Percentiles rank a stretch among this genome's conserved stretches.
phyloP scores from a whole-genome alignment of 495 filamentous ascomycete genomes.

The Haplographium delicatum region DNA sequence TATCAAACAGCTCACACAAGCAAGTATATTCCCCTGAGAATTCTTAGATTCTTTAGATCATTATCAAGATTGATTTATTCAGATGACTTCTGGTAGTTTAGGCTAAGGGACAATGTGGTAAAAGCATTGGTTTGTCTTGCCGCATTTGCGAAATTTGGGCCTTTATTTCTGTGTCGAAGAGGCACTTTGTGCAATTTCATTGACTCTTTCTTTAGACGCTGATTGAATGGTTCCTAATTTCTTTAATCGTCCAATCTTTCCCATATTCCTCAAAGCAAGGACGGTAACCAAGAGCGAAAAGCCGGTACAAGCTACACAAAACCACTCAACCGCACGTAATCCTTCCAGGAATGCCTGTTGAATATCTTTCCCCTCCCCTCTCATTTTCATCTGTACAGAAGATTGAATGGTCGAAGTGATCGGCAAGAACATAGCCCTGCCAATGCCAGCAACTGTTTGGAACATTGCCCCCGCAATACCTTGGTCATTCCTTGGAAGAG shows the following conservation, averaged over 20 bases:
- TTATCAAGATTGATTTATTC: no score
- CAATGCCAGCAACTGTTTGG: constrained; percentile 54
- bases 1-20: no score
- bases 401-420: constrained; percentile 53
- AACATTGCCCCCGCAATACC: constrained; percentile 55
- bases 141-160: no score
- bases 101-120: no score
- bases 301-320: constrained; percentile 36
- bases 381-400: constrained; percentile 40
- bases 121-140: no score
- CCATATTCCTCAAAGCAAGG: constrained; percentile 25
- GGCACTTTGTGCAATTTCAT: not conserved
- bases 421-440: constrained; percentile 51
- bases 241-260: constrained; percentile 26
- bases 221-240: constrained; percentile 19
- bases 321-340: constrained; percentile 49
- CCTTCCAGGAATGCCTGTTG: constrained; percentile 42
- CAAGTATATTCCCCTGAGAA: no score
- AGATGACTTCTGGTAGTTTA: no score
- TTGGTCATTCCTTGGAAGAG: constrained; percentile 54
- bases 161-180: no score
- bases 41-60: no score
- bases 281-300: constrained; percentile 3
- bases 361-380: constrained; percentile 35
- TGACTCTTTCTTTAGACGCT: constrained; percentile 5